Conservation (phyloP, 2,329 filamentous ascomycete genomes). For the Mycosphaerella arachidis region DNA sequence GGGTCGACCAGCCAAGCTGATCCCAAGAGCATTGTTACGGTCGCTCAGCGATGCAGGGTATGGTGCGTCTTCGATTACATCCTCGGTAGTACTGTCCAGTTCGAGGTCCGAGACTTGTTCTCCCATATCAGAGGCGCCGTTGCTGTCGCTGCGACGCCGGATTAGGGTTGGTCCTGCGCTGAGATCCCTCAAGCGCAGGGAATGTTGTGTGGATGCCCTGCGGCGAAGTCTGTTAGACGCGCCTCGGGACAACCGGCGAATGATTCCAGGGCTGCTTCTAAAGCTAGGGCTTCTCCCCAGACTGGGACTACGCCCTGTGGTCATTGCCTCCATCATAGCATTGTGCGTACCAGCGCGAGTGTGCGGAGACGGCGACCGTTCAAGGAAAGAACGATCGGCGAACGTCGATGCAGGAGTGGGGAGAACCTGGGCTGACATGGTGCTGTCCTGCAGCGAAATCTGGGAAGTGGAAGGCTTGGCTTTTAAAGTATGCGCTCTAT, state of each 20-base stretch:
- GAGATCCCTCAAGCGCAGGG: conserved; percentile 69
- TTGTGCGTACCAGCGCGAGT: conserved; percentile 39
- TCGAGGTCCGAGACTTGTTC: conserved; percentile 49
- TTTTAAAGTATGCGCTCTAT: conserved; percentile 24
- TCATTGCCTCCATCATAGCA: conserved; percentile 60
- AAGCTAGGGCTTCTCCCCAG: conserved; percentile 7
- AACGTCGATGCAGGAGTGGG: conserved; percentile 22
- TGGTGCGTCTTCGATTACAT: conserved; percentile 33
- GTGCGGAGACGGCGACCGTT: conserved; percentile 50
- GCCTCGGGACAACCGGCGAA: conserved; percentile 78
- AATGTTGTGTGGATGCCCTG: conserved; percentile 71
- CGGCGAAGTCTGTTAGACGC: conserved; percentile 68
- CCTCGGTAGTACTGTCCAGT: conserved; percentile 52
- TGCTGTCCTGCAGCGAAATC: conserved; percentile 22
- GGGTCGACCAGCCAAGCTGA: conserved; percentile 30
- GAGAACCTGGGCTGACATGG: conserved; percentile 23
- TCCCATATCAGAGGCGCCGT: conserved; percentile 54
- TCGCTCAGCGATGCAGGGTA: conserved; percentile 19
- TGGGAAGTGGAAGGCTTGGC: conserved; percentile 16
- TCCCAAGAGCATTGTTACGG: conserved; percentile 41
- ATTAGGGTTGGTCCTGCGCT: conserved; percentile 87
- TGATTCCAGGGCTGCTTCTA: conserved; percentile 49
- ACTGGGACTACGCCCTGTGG: conserved; percentile 50
- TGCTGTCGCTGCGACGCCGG: conserved; percentile 84
- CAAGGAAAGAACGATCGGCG: conserved; percentile 37